Conservation (phyloP, 805 yeast genomes). For the Diddensiella caesifluorescens region DNA sequence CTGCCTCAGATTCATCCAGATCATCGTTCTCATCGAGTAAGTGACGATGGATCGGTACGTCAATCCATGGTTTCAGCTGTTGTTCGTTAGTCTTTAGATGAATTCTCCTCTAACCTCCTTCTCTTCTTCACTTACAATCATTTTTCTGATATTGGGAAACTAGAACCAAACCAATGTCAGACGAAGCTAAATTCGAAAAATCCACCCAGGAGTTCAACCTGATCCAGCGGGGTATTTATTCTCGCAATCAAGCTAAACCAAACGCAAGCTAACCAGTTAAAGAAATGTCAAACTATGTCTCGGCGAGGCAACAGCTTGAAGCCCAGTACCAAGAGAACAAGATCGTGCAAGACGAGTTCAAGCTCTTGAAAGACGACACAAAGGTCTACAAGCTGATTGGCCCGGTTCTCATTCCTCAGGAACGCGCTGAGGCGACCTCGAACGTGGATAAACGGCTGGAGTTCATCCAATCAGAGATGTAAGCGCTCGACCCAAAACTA, state of each 20-base stretch:
- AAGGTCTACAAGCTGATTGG: conserved; percentile 88
- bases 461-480: conserved; percentile 74
- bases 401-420: conserved; percentile 88
- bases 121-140: conserved; percentile 9
- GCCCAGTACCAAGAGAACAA: conserved; percentile 92
- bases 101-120: background rate
- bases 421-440: conserved; percentile 67
- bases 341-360: conserved; percentile 81
- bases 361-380: conserved; percentile 55
- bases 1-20: conserved; percentile 18
- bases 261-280: conserved; percentile 22
- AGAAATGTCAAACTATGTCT: conserved; percentile 46
- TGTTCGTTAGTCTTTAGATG: conserved; percentile 1
- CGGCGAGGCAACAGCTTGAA: conserved; percentile 80
- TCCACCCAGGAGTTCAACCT: conserved; percentile 19
- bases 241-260: conserved; percentile 2
- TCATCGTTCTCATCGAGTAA: conserved; percentile 41
- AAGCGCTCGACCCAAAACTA: conserved; percentile 11
- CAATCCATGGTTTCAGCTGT: conserved; percentile 38
- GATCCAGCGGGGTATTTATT: conserved; percentile 16
- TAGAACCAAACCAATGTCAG: background rate
- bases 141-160: background rate
- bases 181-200: conserved; percentile 12
- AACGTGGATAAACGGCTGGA: conserved; percentile 88
- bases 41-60: conserved; percentile 48